Evolutionary conservation across 2,329 filamentous ascomycete species (phyloP), one percentile per base, ranked within the genome.

Genomic region (Xylaria sp.): DNA sequence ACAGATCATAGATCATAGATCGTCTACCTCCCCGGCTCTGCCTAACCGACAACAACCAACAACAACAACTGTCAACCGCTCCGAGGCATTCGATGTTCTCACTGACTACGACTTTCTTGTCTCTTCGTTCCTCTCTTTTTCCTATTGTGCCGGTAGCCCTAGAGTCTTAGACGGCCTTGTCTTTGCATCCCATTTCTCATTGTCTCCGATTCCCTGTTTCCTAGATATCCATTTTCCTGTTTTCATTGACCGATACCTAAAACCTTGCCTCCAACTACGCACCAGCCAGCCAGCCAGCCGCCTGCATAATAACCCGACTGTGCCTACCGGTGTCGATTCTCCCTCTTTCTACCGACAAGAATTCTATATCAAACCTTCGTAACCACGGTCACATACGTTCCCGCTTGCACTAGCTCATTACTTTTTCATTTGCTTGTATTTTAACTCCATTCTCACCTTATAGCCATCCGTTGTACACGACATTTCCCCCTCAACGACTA

Each of bases 381-480:
- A 64, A 9, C 48, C n/a, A 27, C 37, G 18, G 47, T 47, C 29
- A 37, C 53, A 59, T 58, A 59, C 8, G 27, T 35, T 32, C 37
- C 48, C 48, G n/a, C 29, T 44, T 61, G 25, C 32, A 42, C 53
- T 12, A 51, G 23, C 48, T 50, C 60, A 23, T 54, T 54, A 18
- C 29, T 23, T 21, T 44, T 25, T 42, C 21, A 50, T 40, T 47
- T 59, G 59, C 40, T 21, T 53, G 25, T 42, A 21, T 62, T 62
- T 21, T 13, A 25, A 50, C 35, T 35, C 50, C n/a, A 21, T 64
- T 63, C 35, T 27, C 25, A 61, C 66, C 60, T 66, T 74, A 70
- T 69, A 69, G 60, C 65, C 66, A 65, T 42, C 72, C 72, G 69
- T 65, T 60, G 59, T 67, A 67, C 53, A 68, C 69, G 67, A 75